Evolutionary conservation across 768 basidiomycete species (phyloP).

Genomic region (Serpula lacrymans): DNA sequence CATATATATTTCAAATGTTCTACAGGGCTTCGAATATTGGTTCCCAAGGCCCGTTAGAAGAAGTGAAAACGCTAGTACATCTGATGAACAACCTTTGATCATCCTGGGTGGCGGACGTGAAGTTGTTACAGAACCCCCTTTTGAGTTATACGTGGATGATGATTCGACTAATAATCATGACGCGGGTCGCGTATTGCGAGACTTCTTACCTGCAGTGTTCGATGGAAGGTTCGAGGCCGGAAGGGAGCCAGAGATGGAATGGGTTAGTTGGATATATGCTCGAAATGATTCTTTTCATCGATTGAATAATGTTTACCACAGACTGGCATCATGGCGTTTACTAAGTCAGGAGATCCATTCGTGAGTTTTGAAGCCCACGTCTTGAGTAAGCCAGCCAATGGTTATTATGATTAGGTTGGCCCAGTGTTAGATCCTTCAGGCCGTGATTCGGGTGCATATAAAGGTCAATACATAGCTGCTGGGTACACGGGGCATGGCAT

Average conservation of each 20-base stretch:
- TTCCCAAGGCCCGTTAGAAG: slow-evolving; percentile 73
- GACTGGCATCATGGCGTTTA: slow-evolving; percentile 85
- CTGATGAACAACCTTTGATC: slow-evolving; percentile 48
- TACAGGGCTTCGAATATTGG: slow-evolving; percentile 68
- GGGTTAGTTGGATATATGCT: slow-evolving; percentile 47
- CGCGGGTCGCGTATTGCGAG: slow-evolving; percentile 49
- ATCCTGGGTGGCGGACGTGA: slow-evolving; percentile 73
- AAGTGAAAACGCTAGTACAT: slow-evolving; percentile 11
- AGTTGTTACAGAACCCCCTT: slow-evolving; percentile 30
- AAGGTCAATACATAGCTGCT: slow-evolving; percentile 68
- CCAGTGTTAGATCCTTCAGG: slow-evolving; percentile 41
- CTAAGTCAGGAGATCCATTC: slow-evolving; percentile 58
- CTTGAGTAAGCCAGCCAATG: too few relatives aligned
- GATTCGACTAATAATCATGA: slow-evolving; percentile 50
- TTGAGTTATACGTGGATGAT: slow-evolving; percentile 53
- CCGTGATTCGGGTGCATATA: slow-evolving; percentile 22
- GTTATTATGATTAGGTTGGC: too few relatives aligned
- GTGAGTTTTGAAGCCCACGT: slow-evolving; percentile 37
- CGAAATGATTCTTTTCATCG: neutral
- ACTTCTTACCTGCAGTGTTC: slow-evolving; percentile 58
- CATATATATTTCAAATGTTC: too few relatives aligned
- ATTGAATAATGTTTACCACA: slow-evolving; percentile 23
- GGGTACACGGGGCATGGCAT: slow-evolving; percentile 81
- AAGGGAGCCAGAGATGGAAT: slow-evolving; percentile 71
- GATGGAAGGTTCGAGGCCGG: slow-evolving; percentile 47